phyloP scores from a whole-genome alignment of 2,329 filamentous ascomycete genomes.

The Exophiala lecanii-corni region DNA sequence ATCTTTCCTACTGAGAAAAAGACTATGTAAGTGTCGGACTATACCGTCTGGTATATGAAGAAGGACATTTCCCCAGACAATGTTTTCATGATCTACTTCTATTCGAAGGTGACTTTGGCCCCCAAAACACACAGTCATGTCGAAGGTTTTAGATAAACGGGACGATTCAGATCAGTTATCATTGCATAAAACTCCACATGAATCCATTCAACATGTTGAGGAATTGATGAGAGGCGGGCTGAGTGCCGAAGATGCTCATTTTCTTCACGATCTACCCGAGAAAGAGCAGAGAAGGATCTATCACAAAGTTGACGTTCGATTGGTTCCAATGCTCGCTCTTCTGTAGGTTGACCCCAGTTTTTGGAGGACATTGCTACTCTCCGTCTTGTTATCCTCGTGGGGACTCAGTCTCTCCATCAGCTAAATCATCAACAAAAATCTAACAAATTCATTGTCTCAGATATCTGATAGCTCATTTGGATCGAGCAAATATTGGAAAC shows the following conservation, averaged over 20 bases:
- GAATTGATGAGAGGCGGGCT: constrained; percentile 3
- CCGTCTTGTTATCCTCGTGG: not conserved
- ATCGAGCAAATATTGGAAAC: constrained; percentile 44
- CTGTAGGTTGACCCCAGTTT: not conserved
- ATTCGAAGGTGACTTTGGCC: not conserved
- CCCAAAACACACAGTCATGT: constrained; percentile 1
- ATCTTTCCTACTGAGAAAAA: not conserved
- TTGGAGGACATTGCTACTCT: not conserved
- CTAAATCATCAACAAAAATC: too few species aligned
- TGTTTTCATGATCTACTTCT: not conserved
- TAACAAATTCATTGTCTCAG: not conserved
- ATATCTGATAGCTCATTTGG: constrained; percentile 33
- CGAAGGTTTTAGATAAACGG: not conserved
- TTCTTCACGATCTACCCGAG: not conserved
- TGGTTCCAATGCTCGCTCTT: constrained; percentile 6
- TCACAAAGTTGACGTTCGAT: constrained; percentile 9
- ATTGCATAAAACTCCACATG: constrained; percentile 3
- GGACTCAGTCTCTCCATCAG: too few species aligned
- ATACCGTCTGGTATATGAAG: not conserved
- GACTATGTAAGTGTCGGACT: not conserved
- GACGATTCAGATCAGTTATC: constrained; percentile 1
- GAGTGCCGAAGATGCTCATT: constrained; percentile 7
- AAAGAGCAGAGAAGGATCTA: constrained; percentile 6
- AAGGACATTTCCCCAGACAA: not conserved
- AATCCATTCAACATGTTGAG: constrained; percentile 1